Evolutionary conservation across 2,329 filamentous ascomycete species (phyloP).

Genomic region (Neophaeococcomyces mojaviensis): DNA sequence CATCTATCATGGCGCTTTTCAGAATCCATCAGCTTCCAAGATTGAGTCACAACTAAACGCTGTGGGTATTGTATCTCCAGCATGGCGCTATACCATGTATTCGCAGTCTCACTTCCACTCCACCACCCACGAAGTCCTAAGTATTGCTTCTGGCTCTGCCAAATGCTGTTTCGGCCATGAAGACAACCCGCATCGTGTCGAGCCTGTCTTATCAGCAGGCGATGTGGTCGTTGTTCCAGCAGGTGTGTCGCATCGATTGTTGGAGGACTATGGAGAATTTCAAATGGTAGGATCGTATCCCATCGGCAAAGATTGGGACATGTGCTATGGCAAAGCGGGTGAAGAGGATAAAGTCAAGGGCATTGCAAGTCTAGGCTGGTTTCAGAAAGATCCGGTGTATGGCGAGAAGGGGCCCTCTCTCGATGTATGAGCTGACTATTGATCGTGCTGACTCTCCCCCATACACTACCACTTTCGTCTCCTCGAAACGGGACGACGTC

Average conservation of each 20-base stretch:
- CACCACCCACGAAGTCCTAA: slow-evolving; percentile 60
- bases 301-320: slow-evolving; percentile 52
- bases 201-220: slow-evolving; percentile 48
- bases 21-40: slow-evolving; percentile 36
- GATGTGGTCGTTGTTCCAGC: slow-evolving; percentile 61
- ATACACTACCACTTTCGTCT: background rate
- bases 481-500: background rate
- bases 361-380: slow-evolving; percentile 49
- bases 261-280: slow-evolving; percentile 49
- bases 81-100: slow-evolving; percentile 67
- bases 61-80: slow-evolving; percentile 51
- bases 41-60: slow-evolving; percentile 51
- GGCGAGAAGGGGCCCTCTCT: slow-evolving; percentile 48
- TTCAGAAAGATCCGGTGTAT: slow-evolving; percentile 54
- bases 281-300: slow-evolving; percentile 64
- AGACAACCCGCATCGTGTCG: slow-evolving; percentile 49
- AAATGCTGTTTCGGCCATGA: slow-evolving; percentile 61
- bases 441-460: no score
- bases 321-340: slow-evolving; percentile 58
- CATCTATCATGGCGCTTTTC: slow-evolving; percentile 58
- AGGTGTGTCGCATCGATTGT: slow-evolving; percentile 56
- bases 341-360: slow-evolving; percentile 47
- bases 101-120: slow-evolving; percentile 59
- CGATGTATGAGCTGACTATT: slow-evolving; percentile 26
- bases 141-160: slow-evolving; percentile 51